Conservation (phyloP, 2,329 filamentous ascomycete species). For the Ophiostoma perfectum region DNA sequence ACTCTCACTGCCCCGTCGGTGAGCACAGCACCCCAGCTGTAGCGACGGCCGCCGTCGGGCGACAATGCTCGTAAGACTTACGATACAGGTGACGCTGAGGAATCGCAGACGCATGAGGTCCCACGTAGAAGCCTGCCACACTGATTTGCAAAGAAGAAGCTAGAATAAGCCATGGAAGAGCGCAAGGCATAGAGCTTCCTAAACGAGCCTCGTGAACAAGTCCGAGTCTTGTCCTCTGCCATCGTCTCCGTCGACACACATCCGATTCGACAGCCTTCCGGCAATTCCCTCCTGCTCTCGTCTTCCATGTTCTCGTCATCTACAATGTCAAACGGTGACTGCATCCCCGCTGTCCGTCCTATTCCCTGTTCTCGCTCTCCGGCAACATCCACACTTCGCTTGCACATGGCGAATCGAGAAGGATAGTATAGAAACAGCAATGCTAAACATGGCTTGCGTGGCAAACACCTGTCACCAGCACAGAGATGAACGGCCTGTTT, state of each 20-base stretch:
- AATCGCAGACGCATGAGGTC: too few species aligned
- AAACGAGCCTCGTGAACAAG: constrained; percentile 1
- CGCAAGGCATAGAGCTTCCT: constrained; percentile 1
- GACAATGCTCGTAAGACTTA: too few species aligned
- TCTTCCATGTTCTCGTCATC: background rate
- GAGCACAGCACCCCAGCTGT: background rate
- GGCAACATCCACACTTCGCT: background rate
- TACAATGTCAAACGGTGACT: background rate
- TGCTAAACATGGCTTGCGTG: background rate
- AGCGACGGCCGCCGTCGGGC: too few species aligned
- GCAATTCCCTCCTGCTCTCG: background rate
- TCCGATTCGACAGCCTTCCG: background rate
- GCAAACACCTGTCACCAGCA: background rate
- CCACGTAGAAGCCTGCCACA: too few species aligned
- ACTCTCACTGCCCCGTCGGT: background rate
- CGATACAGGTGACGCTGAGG: too few species aligned
- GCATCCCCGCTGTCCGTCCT: background rate
- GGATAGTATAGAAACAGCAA: background rate
- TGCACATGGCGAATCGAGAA: background rate
- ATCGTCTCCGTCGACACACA: background rate
- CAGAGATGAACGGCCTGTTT: too few species aligned
- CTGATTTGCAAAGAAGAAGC: too few species aligned
- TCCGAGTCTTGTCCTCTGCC: background rate
- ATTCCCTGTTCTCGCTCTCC: background rate
- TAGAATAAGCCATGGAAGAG: background rate